Base-by-base conservation (phyloP, 148 eudicot genomes). In the Chenopodium formosanum region DNA sequence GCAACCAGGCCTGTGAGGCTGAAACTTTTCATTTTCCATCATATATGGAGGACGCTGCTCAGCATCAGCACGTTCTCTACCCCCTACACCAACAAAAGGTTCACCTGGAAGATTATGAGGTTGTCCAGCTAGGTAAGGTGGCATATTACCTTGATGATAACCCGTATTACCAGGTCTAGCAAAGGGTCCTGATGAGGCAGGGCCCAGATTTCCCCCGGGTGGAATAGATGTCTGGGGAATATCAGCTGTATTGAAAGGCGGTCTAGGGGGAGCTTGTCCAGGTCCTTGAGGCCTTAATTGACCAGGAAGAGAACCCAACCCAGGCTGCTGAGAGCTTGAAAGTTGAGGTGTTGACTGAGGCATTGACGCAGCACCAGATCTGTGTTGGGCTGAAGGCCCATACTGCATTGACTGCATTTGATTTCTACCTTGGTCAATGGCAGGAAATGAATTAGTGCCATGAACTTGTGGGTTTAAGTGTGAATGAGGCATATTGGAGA, bases 281-380 rank as follows among this genome's bases (percentile, higher is more conserved):
- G 91, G 91, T 77, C 94, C 97, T 84, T 88, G 95, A 70, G 91
- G 91, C 86, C 89, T 87, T 58, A 86, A 77, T 56, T 84, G 80
- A 46, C 79, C 80, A 27, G 90, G 83, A 60, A 85, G 82, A 65
- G 87, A 90, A 70, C 91, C 91, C 64, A 52, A 78, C 19, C 81
- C 84, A 67, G 84, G 50, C 46, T 84, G 84, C 82, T 84, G 86
- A 62, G 86, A 72, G 44, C 77, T 64, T 75, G 64, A 84, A 22
- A 87, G 78, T 64, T 88, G 89, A 76, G 79, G 46, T 29, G 75
- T 77, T 23, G 88, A 56, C 50, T 84, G 89, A 47, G 73, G 22
- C 80, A 73, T 70, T 20, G 89, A 52, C 47, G 82, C 80, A 7
- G 72, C 86, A 83, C 84, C 82, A 73, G 85, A 88, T 82, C 86